Conservation (phyloP, 2,329 filamentous ascomycete species). For the Dactylellina drechsleri region DNA sequence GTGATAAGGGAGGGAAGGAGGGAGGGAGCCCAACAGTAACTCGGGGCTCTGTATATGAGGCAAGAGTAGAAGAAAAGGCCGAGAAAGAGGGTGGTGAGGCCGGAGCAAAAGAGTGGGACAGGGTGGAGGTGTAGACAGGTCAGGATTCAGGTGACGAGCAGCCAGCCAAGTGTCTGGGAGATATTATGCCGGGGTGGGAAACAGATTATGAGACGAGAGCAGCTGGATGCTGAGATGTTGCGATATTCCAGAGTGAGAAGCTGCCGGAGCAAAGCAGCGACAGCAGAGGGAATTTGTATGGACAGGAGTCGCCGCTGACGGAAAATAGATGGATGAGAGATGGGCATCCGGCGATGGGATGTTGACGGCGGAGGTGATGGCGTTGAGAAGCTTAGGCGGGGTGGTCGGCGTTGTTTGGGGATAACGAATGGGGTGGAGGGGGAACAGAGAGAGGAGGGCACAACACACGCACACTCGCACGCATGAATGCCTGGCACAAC, state of each 20-base stretch:
- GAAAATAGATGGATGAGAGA: constrained; percentile 5
- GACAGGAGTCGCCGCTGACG: not conserved
- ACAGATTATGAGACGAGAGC: not conserved
- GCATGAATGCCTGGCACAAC: not conserved
- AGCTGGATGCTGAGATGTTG: constrained; percentile 8
- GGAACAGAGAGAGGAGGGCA: constrained; percentile 20
- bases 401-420: constrained; percentile 4
- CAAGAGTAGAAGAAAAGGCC: too few species aligned
- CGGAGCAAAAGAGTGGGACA: not conserved
- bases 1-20: too few species aligned
- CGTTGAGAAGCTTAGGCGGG: constrained; percentile 21
- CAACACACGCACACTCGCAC: constrained; percentile 20
- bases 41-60: too few species aligned
- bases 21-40: too few species aligned
- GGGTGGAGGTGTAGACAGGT: not conserved
- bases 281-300: constrained; percentile 30
- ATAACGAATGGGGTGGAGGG: too few species aligned
- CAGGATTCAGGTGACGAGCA: not conserved
- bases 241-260: constrained; percentile 13
- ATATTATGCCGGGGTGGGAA: not conserved
- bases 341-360: constrained; percentile 3
- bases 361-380: constrained; percentile 34
- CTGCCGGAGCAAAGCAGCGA: constrained; percentile 12
- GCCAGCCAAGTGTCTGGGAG: too few species aligned
- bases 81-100: not conserved